phyloP scores from a whole-genome alignment of 306 rosid species.

The Malus asiatica region DNA sequence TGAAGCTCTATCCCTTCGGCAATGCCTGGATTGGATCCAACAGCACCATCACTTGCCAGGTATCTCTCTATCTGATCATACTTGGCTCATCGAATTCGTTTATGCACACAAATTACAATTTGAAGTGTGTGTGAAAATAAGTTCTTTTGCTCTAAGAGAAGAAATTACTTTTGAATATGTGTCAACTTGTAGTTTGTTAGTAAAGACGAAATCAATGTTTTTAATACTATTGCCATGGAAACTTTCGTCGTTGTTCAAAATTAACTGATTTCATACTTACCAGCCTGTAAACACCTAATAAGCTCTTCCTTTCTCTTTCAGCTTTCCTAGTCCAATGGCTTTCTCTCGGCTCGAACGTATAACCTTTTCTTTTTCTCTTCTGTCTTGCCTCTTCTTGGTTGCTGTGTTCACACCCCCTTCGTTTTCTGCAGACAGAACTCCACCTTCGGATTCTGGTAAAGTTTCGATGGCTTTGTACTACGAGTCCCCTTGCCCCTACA shows the following conservation, averaged over 20 bases:
- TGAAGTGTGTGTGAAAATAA: too few species aligned
- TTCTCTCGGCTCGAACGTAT: neutral
- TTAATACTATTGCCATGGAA: too few species aligned
- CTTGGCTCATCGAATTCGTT: neutral
- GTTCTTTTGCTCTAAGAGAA: too few species aligned
- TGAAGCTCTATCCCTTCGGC: constrained; percentile 30
- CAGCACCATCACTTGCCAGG: constrained; percentile 29
- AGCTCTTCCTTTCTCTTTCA: neutral
- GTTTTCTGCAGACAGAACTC: constrained; percentile 17
- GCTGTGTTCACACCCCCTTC: constrained; percentile 14
- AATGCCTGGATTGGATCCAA: constrained; percentile 23
- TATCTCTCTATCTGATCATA: neutral
- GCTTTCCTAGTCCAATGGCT: constrained; percentile 29
- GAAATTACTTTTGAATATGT: neutral
- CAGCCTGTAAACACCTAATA: neutral
- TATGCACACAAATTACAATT: too few species aligned
- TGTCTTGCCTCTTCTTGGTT: constrained; percentile 20
- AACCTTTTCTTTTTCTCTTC: constrained; percentile 2
- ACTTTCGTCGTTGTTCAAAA: too few species aligned
- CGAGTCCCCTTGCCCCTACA: constrained; percentile 77
- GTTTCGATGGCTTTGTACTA: constrained; percentile 66
- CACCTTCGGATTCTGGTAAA: constrained; percentile 38
- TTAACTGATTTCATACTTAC: too few species aligned
- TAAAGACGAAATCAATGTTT: too few species aligned
- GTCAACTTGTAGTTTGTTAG: neutral